Percentiles rank a stretch among this genome's conserved stretches.
phyloP scores from a whole-genome alignment of 140 eudicot genomes.

The Bidens hawaiensis region DNA sequence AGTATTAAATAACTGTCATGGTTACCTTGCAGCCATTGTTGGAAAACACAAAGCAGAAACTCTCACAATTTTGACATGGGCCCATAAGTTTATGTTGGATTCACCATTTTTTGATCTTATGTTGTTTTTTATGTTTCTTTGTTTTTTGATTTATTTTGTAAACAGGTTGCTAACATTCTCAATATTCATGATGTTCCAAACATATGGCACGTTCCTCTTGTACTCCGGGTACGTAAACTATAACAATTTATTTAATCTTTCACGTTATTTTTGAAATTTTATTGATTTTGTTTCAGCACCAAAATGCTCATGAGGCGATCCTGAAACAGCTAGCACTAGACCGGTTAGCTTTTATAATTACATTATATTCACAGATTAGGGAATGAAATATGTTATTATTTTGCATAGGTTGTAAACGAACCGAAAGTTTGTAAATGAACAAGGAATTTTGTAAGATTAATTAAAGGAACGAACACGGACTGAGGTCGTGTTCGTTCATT shows the following conservation, averaged over 20 bases:
- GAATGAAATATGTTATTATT: background rate
- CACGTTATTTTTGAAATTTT: background rate
- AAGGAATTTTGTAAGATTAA: too few relatives aligned
- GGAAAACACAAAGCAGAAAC: constrained; percentile 80
- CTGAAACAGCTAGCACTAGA: constrained; percentile 68
- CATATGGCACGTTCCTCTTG: constrained; percentile 93
- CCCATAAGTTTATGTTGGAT: constrained; percentile 58
- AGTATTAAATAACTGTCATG: background rate
- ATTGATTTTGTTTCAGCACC: constrained; percentile 49
- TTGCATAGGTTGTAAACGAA: background rate
- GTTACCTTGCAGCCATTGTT: constrained; percentile 72
- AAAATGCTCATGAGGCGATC: constrained; percentile 82
- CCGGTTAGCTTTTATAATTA: constrained; percentile 38
- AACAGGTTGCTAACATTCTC: constrained; percentile 76
- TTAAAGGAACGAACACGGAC: too few relatives aligned
- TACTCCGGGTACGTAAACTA: constrained; percentile 64
- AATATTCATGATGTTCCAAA: constrained; percentile 95
- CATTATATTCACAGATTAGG: background rate
- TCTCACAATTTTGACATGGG: constrained; percentile 93
- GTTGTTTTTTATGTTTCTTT: background rate
- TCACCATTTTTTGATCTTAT: constrained; percentile 1
- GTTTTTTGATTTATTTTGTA: background rate
- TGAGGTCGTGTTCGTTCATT: too few relatives aligned
- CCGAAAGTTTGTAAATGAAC: too few relatives aligned
- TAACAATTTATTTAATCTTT: background rate